Evolutionary conservation across 306 rosid species (phyloP).

Genomic region (Gastrolobium villosum): DNA sequence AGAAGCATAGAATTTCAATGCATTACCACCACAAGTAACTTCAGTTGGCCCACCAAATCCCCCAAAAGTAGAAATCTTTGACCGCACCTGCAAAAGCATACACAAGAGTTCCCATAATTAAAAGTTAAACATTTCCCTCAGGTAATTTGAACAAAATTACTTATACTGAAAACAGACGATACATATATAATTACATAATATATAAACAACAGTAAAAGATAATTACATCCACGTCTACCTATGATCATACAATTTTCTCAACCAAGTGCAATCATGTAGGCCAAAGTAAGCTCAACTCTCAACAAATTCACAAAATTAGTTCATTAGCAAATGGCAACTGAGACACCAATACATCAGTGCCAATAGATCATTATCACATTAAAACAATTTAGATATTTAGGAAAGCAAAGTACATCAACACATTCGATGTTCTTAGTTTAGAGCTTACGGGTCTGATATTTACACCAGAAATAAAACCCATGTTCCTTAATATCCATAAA

Average conservation of each 20-base stretch:
- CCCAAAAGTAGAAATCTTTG: constrained; percentile 88
- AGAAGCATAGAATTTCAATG: constrained; percentile 92
- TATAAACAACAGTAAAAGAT: constrained; percentile 19
- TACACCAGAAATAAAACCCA: constrained; percentile 5
- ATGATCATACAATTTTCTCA: constrained; percentile 22
- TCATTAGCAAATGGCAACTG: constrained; percentile 6
- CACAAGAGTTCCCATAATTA: constrained; percentile 40
- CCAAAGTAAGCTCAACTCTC: constrained; percentile 35
- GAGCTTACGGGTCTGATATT: neutral
- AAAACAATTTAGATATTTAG: constrained; percentile 17
- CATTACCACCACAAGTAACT: constrained; percentile 97
- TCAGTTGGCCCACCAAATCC: constrained; percentile 93
- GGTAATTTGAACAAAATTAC: constrained; percentile 29
- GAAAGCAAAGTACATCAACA: neutral
- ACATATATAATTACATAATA: neutral
- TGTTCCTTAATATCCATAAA: constrained; percentile 30
- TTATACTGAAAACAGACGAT: constrained; percentile 8
- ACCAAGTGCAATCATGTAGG: constrained; percentile 22
- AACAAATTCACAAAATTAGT: constrained; percentile 1
- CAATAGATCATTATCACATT: neutral
- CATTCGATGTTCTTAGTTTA: neutral
- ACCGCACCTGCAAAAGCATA: constrained; percentile 68
- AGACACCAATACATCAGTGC: neutral
- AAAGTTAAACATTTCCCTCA: constrained; percentile 18
- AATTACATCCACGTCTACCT: constrained; percentile 4